Evolutionary conservation across 805 yeast genomes (phyloP), one percentile per base, ranked within the genome.

Genomic region (Ogataea pini): DNA sequence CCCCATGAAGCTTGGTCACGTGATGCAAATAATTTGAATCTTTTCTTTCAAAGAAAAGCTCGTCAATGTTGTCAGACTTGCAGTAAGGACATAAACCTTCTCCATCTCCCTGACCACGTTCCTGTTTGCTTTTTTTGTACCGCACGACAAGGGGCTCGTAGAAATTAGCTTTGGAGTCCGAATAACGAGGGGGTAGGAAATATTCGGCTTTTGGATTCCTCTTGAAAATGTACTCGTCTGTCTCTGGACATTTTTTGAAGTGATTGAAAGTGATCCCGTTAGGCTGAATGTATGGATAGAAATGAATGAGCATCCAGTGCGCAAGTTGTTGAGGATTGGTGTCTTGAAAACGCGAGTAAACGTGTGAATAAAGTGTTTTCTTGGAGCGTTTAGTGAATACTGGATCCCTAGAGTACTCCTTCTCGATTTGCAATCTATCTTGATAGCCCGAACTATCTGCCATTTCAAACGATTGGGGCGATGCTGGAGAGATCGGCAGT

Each of bases 71-170:
- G 14, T 33, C 42, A 7, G 51, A 44, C n/a, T 47, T 46, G 49
- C 69, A 65, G 43, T 63, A 65, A 7, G 68, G 68, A 41, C 69
- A 65, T 17, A 65, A 51, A 5, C 68, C 69, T 34, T 59, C 58
- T 9, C 57, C 54, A 13, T 49, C 52, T n/a, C 56, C 54, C 36
- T 48, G 52, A 8, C 52, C 49, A 8, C 50, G 42, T 19, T 51
- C 53, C 14, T 43, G 44, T 33, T 43, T 46, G 19, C 38, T 48
- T 32, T 34, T 50, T 29, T 45, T 46, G 41, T 48, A 52, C 39
- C 65, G 48, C 29, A 59, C 57, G 3, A 63, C 65, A 14, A 52
- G 36, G 3, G 61, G 61, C 40, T 58, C 60, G 42, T 58, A 58
- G 41, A 48, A 54, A 40, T 58, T 58, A n/a, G 50, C 55, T 7